phyloP scores from a whole-genome alignment of 495 filamentous ascomycete genomes.

The Hypoxylon fuscum region DNA sequence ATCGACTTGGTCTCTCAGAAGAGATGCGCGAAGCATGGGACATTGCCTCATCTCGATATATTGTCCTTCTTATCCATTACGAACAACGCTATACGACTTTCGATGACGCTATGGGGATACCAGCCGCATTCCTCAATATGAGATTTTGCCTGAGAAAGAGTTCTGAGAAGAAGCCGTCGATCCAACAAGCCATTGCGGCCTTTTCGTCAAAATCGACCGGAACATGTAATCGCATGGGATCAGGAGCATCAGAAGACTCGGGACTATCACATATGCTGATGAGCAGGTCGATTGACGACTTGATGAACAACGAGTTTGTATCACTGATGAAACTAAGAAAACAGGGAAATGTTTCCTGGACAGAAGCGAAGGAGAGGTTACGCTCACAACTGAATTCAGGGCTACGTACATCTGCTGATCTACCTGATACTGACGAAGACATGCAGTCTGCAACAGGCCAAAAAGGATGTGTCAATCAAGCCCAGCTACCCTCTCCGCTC shows the following conservation, averaged over 20 bases:
- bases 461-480: slow-evolving; percentile 13
- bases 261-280: slow-evolving; percentile 69
- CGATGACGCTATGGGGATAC: slow-evolving; percentile 40
- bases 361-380: slow-evolving; percentile 70
- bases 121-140: slow-evolving; percentile 1
- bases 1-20: slow-evolving; percentile 77
- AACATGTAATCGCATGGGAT: neutral
- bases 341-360: slow-evolving; percentile 70
- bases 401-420: too few relatives aligned
- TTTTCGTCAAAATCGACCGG: slow-evolving; percentile 51
- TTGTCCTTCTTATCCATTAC: slow-evolving; percentile 81
- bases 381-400: slow-evolving; percentile 6
- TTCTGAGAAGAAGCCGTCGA: slow-evolving; percentile 63
- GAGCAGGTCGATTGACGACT: slow-evolving; percentile 72
- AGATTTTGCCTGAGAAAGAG: slow-evolving; percentile 62
- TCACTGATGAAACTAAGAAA: slow-evolving; percentile 68
- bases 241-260: neutral
- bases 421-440: too few relatives aligned
- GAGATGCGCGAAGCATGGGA: slow-evolving; percentile 84
- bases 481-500: slow-evolving; percentile 20
- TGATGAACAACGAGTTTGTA: slow-evolving; percentile 75
- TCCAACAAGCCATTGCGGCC: slow-evolving; percentile 56
- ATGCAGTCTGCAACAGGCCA: neutral
- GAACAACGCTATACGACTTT: slow-evolving; percentile 64
- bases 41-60: slow-evolving; percentile 70